A percentile compares a stretch with the other conserved stretches of the same genome.
phyloP scores from a whole-genome alignment of 164 flowering plant genomes.

The Piper betle region DNA sequence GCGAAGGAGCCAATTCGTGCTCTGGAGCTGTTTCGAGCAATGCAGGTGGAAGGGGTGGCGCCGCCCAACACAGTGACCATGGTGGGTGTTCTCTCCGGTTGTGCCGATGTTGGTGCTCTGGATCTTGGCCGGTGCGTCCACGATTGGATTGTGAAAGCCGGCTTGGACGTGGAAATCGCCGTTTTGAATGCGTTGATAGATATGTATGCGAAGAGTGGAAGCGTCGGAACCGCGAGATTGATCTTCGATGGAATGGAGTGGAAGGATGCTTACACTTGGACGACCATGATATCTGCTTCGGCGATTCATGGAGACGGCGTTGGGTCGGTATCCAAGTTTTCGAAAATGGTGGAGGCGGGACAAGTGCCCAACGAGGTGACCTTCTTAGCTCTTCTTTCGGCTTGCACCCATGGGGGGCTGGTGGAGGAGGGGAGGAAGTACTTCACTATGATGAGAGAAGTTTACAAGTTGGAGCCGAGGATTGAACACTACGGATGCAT shows the following conservation, averaged over 20 bases:
- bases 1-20: slow-evolving; percentile 15
- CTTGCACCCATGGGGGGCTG: slow-evolving; percentile 26
- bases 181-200: slow-evolving; percentile 24
- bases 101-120: slow-evolving; percentile 16
- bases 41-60: slow-evolving; percentile 16
- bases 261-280: slow-evolving; percentile 23
- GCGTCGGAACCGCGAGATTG: slow-evolving; percentile 17
- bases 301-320: slow-evolving; percentile 26
- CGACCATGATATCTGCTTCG: slow-evolving; percentile 22
- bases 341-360: slow-evolving; percentile 12
- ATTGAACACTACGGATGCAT: slow-evolving; percentile 27
- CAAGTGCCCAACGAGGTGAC: slow-evolving; percentile 23
- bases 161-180: slow-evolving; percentile 13
- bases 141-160: slow-evolving; percentile 9
- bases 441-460: slow-evolving; percentile 21
- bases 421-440: slow-evolving; percentile 22
- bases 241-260: slow-evolving; percentile 17
- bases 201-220: slow-evolving; percentile 31
- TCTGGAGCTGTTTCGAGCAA: slow-evolving; percentile 20
- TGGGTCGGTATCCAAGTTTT: slow-evolving; percentile 17
- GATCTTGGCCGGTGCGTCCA: slow-evolving; percentile 22
- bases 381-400: slow-evolving; percentile 21
- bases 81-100: slow-evolving; percentile 20
- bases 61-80: slow-evolving; percentile 15
- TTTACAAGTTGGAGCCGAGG: slow-evolving; percentile 16